These are phyloP conservation scores for Chlorella sorokiniana DNA, from an alignment of 139 green algal species.

Conservation along the genomic window DNA sequence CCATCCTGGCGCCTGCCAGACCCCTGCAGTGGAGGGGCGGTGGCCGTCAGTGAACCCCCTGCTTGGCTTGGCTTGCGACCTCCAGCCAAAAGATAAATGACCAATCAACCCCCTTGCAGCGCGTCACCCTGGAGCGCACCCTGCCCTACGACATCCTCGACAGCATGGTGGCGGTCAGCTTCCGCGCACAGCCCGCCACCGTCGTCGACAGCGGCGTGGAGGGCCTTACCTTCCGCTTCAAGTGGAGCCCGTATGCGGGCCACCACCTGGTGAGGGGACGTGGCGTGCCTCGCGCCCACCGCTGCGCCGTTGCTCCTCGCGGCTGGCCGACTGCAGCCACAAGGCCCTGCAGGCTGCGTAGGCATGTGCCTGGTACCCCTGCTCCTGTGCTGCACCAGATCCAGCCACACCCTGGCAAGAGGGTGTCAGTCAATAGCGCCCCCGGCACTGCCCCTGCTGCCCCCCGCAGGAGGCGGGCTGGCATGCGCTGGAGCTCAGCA, in stretches of 20 bases:
- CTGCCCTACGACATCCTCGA: background rate
- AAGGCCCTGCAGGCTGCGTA: too few species aligned
- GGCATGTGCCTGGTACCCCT: too few species aligned
- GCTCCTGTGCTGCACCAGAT: too few species aligned
- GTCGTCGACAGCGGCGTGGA: background rate
- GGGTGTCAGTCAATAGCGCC: too few species aligned
- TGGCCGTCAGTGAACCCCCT: background rate
- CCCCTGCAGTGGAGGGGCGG: too few species aligned
- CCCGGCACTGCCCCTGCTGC: too few species aligned
- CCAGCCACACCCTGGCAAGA: too few species aligned
- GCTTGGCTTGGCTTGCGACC: too few species aligned
- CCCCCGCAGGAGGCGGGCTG: constrained; percentile 1
- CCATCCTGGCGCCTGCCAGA: too few species aligned
- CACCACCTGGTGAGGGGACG: background rate
- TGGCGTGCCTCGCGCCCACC: too few species aligned
- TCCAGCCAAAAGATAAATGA: too few species aligned
- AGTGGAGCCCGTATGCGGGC: background rate
- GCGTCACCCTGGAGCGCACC: background rate
- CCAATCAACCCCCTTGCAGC: background rate
- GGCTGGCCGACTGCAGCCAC: too few species aligned
- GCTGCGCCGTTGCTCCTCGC: background rate
- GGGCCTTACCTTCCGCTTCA: constrained; percentile 10
- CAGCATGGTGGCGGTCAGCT: background rate
- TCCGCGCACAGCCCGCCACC: background rate
- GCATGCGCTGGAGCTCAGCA: background rate